These are phyloP conservation scores for Saturnispora bothae DNA, from an alignment of 805 yeast genomes.

Conservation along the genomic window DNA sequence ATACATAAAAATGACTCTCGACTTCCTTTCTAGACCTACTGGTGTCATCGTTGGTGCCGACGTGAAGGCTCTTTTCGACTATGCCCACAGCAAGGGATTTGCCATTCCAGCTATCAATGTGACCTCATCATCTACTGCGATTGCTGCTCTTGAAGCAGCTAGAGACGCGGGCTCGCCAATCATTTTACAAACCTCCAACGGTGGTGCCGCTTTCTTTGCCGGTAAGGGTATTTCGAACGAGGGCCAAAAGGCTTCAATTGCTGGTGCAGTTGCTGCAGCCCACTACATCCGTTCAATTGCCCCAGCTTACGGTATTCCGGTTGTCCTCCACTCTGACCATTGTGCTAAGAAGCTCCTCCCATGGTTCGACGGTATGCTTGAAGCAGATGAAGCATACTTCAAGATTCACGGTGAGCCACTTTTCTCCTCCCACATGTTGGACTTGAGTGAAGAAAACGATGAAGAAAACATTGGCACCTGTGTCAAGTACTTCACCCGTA, in stretches of 20 bases:
- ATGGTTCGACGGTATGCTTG: conserved; percentile 98
- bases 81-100: conserved; percentile 86
- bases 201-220: conserved; percentile 99
- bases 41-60: conserved; percentile 99
- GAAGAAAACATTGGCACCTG: conserved; percentile 92
- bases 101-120: conserved; percentile 99
- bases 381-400: conserved; percentile 90
- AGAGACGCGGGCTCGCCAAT: conserved; percentile 92
- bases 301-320: conserved; percentile 94
- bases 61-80: conserved; percentile 74
- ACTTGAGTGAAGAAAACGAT: conserved; percentile 92
- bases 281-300: conserved; percentile 96
- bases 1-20: conserved; percentile 23
- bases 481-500: conserved; percentile 89
- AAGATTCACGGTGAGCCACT: conserved; percentile 83
- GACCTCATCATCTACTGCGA: conserved; percentile 93
- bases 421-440: conserved; percentile 98
- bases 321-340: conserved; percentile 94
- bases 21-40: conserved; percentile 77
- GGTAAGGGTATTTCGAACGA: conserved; percentile 97
- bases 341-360: conserved; percentile 97
- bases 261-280: conserved; percentile 94
- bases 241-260: conserved; percentile 89
- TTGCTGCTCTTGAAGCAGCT: conserved; percentile 96
- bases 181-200: conserved; percentile 93